Evolutionary conservation across 257 asterid species (phyloP).

Genomic region (Lycium barbarum): DNA sequence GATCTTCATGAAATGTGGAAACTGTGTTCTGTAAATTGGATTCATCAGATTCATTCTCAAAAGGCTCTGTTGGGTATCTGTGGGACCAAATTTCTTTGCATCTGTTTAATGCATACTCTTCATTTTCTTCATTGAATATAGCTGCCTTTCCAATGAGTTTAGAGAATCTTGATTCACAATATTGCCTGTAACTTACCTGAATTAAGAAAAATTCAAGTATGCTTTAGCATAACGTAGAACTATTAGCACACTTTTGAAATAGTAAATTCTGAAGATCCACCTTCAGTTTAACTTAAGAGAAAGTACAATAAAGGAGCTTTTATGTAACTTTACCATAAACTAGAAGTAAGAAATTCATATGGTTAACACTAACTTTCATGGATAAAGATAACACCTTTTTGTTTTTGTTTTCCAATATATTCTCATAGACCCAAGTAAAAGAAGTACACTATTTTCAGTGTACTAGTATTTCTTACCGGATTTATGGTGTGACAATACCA

Average conservation of each 20-base stretch:
- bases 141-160: slow-evolving; percentile 74
- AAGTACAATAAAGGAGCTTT: too few species aligned
- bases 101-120: slow-evolving; percentile 80
- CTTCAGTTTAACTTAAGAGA: too few species aligned
- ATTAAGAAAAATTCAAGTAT: background rate
- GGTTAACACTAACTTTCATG: background rate
- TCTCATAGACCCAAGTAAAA: background rate
- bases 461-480: slow-evolving; percentile 48
- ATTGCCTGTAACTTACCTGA: slow-evolving; percentile 71
- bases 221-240: background rate
- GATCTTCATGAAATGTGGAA: slow-evolving; percentile 44
- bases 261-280: background rate
- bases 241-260: background rate
- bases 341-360: background rate
- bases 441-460: background rate
- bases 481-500: slow-evolving; percentile 91
- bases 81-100: slow-evolving; percentile 78
- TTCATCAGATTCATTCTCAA: slow-evolving; percentile 69
- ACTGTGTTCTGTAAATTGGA: slow-evolving; percentile 21
- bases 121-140: slow-evolving; percentile 80
- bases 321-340: slow-evolving; percentile 10
- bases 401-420: slow-evolving; percentile 1
- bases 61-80: slow-evolving; percentile 71
- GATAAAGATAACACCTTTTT: background rate
- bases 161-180: slow-evolving; percentile 80